Base-by-base conservation (phyloP, 2,329 filamentous ascomycete genomes). In the Botryosphaeria dothidea region DNA sequence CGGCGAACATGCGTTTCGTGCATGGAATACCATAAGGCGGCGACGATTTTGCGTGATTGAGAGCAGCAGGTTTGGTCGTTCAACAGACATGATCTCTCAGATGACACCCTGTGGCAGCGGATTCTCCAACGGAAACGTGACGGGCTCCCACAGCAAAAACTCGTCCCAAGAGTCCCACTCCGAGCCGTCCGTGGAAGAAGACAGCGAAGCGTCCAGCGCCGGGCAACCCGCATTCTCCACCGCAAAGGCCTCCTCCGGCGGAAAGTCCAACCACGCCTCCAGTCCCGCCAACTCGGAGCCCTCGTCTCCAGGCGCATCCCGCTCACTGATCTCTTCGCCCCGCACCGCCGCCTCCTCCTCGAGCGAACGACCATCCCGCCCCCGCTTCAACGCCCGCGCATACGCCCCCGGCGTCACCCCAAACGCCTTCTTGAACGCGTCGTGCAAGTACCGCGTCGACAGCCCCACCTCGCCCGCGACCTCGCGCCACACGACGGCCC, bases 381-480 rank as follows among this genome's bases (percentile, higher is more conserved):
- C 21, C 31, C n/a, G n/a, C 41, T 19, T 54, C 64, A 38, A 48
- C 19, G 21, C 58, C 57, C 25, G 38, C 31, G 67, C 72, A 68
- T 79, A 81, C 66, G 79, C 78, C 27, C 80, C 82, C 2, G 84
- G 84, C 54, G 85, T 87, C 46, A 82, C 65, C 7, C 85, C 84
- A 17, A 80, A 81, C 48, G 80, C 81, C 70, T 81, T 82, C 73
- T 86, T 88, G 70, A 88, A 88, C 4, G 85, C 80, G 25, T 85
- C 81, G 69, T 86, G 84, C 58, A 88, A 85, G 70, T 88, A 85
- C 74, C 85, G 83, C 61, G 84, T 83, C 9, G 84, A 86, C 41
- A 87, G 72, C 0, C 83, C 82, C 4, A 82, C 83, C 69, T 79
- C 78, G 48, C 72, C 77, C 7, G 85, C 85, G 71, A 88, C 75